phyloP scores from a whole-genome alignment of 129 eudicot genomes.

The Chrysanthemum seticuspe region DNA sequence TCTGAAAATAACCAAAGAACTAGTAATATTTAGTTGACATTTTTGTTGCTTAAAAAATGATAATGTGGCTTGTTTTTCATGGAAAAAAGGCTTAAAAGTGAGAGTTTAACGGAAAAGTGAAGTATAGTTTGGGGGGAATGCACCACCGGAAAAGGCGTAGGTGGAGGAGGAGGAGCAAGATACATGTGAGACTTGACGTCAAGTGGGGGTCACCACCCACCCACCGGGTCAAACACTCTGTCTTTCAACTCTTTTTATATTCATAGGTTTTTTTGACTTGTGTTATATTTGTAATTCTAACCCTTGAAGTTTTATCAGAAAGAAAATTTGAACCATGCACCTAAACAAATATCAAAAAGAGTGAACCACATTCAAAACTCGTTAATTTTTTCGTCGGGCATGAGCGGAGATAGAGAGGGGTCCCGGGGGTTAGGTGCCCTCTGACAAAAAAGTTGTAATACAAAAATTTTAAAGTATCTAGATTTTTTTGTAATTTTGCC shows the following conservation, averaged over 20 bases:
- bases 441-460: too few species aligned
- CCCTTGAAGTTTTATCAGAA: too few species aligned
- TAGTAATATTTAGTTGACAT: too few species aligned
- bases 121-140: conserved; percentile 10
- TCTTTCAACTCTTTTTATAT: background rate
- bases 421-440: too few species aligned
- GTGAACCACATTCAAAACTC: too few species aligned
- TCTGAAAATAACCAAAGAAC: background rate
- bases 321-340: too few species aligned
- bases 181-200: conserved; percentile 42
- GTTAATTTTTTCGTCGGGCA: too few species aligned
- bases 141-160: conserved; percentile 40
- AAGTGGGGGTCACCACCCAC: conserved; percentile 21
- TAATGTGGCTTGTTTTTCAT: background rate
- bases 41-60: too few species aligned
- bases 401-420: too few species aligned
- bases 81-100: conserved; percentile 16
- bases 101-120: conserved; percentile 39
- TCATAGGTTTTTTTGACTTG: background rate
- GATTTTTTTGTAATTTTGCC: too few species aligned
- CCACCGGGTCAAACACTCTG: conserved; percentile 19
- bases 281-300: background rate
- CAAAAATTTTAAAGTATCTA: too few species aligned
- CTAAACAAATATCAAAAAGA: too few species aligned
- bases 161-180: conserved; percentile 37